Evolutionary conservation across 2,329 filamentous ascomycete genomes (phyloP).

Genomic region (Elsinoe perseae): DNA sequence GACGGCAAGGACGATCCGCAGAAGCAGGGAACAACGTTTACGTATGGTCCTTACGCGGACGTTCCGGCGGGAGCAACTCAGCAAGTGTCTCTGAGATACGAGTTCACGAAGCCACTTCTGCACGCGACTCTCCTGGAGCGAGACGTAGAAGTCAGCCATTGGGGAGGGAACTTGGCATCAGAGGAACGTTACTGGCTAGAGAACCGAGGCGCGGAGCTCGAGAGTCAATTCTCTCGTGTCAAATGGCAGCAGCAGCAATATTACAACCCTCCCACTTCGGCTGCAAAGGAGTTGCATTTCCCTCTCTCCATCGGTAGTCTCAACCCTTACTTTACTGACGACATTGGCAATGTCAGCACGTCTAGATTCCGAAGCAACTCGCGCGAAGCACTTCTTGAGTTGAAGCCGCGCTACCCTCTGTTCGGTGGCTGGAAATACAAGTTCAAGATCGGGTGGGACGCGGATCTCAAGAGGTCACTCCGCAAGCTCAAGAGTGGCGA

Average conservation of each 20-base stretch:
- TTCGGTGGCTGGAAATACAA: constrained; percentile 98
- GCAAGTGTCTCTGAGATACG: constrained; percentile 74
- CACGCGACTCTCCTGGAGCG: constrained; percentile 74
- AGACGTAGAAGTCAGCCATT: constrained; percentile 92
- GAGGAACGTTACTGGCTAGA: constrained; percentile 88
- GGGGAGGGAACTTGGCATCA: constrained; percentile 92
- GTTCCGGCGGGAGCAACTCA: constrained; percentile 68
- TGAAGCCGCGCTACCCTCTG: constrained; percentile 90
- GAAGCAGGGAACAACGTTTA: constrained; percentile 77
- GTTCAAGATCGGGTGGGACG: constrained; percentile 94
- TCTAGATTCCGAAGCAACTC: constrained; percentile 73
- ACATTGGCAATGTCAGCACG: constrained; percentile 94
- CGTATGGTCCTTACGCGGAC: constrained; percentile 82
- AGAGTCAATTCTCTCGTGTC: constrained; percentile 45
- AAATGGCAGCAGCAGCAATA: constrained; percentile 47
- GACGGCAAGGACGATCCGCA: constrained; percentile 61
- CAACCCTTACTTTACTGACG: constrained; percentile 90
- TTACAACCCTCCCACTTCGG: constrained; percentile 67
- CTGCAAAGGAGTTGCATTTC: constrained; percentile 74
- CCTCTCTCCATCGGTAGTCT: constrained; percentile 70
- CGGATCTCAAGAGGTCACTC: constrained; percentile 68
- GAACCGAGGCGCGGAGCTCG: constrained; percentile 71
- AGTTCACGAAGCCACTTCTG: constrained; percentile 86
- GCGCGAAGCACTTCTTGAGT: constrained; percentile 61
- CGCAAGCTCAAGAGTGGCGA: constrained; percentile 55